Conservation (phyloP, 345 rosid genomes). For the Syzygium aqueum region DNA sequence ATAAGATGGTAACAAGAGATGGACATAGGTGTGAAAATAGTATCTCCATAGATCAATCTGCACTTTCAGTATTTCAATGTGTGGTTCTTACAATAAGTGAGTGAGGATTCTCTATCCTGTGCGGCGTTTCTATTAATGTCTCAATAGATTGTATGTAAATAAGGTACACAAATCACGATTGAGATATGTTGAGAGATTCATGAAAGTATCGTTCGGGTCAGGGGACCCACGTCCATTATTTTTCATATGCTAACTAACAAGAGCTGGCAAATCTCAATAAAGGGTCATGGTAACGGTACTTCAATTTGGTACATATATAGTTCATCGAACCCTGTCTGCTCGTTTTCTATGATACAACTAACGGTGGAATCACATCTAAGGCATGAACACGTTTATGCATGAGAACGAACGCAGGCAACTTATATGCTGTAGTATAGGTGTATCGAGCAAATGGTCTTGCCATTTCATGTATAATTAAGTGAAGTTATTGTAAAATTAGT, state of each 20-base stretch:
- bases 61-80: background rate
- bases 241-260: rapidly evolving
- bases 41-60: background rate
- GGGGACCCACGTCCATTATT: background rate
- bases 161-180: background rate
- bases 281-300: background rate
- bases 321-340: background rate
- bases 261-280: background rate
- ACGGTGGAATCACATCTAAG: background rate
- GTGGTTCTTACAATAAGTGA: background rate
- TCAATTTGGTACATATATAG: background rate
- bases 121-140: too few relatives aligned
- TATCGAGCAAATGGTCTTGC: background rate
- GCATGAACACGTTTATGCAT: background rate
- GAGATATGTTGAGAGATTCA: background rate
- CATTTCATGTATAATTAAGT: background rate
- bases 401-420: background rate
- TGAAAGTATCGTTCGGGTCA: background rate
- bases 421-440: background rate
- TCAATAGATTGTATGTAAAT: too few relatives aligned
- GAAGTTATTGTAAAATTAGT: background rate
- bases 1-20: background rate
- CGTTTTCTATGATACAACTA: background rate
- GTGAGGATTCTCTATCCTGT: too few relatives aligned
- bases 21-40: background rate